phyloP scores from a whole-genome alignment of 164 flowering plant species.

The Chimonanthus praecox region DNA sequence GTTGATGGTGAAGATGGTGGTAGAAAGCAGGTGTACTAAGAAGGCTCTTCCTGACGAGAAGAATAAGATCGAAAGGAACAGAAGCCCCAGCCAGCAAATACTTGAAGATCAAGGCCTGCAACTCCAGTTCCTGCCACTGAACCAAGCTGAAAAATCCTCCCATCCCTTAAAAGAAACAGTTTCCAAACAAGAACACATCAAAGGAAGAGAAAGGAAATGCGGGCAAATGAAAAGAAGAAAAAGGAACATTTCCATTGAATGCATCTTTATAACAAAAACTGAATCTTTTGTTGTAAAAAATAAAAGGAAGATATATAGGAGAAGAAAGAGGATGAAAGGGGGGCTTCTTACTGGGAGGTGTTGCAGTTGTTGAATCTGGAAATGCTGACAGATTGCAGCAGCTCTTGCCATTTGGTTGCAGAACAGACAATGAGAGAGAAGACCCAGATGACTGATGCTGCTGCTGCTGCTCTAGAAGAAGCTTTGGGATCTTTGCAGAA shows the following conservation, averaged over 20 bases:
- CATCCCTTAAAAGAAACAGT: neutral
- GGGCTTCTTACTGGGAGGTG: conserved; percentile 35
- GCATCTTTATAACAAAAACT: neutral
- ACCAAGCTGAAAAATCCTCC: conserved; percentile 17
- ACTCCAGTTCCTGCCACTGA: conserved; percentile 94
- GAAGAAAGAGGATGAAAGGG: neutral
- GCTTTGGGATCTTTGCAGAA: conserved; percentile 49
- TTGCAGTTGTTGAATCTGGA: conserved; percentile 38
- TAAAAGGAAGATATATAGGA: neutral
- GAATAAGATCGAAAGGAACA: conserved; percentile 77
- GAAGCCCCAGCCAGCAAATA: conserved; percentile 75
- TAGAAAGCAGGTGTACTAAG: conserved; percentile 17
- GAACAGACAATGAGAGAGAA: conserved; percentile 67
- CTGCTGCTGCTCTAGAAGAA: conserved; percentile 19
- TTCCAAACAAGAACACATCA: conserved; percentile 3
- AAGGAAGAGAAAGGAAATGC: conserved; percentile 2
- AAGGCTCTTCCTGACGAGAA: conserved; percentile 54
- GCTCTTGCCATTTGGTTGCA: conserved; percentile 37
- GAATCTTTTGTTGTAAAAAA: neutral
- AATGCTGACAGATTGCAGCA: conserved; percentile 41
- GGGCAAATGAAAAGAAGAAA: neutral
- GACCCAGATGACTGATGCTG: conserved; percentile 23
- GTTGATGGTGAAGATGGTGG: conserved; percentile 7
- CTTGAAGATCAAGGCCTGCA: conserved; percentile 82
- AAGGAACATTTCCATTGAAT: neutral